Conservation (phyloP, 2,329 filamentous ascomycete genomes). For the Penicillium psychrosexuale region DNA sequence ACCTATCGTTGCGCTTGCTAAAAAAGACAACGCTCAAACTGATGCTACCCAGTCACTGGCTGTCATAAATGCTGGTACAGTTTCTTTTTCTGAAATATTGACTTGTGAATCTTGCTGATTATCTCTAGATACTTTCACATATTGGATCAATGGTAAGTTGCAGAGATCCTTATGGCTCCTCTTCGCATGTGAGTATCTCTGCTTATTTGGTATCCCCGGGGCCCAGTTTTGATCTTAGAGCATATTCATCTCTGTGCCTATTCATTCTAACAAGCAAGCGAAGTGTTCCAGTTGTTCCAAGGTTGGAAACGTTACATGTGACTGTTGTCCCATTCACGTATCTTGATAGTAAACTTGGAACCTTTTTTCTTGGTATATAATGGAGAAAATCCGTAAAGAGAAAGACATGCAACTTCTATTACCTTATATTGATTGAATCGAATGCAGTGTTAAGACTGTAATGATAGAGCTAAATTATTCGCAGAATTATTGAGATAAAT, state of each 20-base stretch:
- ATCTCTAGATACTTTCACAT: conserved; percentile 3
- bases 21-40: not conserved
- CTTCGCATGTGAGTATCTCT: not conserved
- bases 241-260: not conserved
- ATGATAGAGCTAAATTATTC: not conserved
- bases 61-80: not conserved
- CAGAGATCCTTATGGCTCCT: not conserved
- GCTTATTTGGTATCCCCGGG: not conserved
- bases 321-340: conserved; percentile 1
- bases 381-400: not conserved
- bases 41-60: not conserved
- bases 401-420: not conserved
- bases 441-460: not conserved
- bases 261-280: not conserved
- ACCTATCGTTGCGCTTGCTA: not conserved
- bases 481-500: not conserved
- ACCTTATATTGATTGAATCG: not conserved
- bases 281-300: not conserved
- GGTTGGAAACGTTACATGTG: not conserved
- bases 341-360: conserved; percentile 1
- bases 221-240: not conserved
- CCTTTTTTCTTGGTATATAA: not conserved
- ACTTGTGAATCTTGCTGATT: not conserved
- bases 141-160: conserved; percentile 2
- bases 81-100: not conserved